Evolutionary conservation across 2,329 filamentous ascomycete species (phyloP), one percentile per base, ranked within the genome.

Genomic region (Nigrospora sphaerica): DNA sequence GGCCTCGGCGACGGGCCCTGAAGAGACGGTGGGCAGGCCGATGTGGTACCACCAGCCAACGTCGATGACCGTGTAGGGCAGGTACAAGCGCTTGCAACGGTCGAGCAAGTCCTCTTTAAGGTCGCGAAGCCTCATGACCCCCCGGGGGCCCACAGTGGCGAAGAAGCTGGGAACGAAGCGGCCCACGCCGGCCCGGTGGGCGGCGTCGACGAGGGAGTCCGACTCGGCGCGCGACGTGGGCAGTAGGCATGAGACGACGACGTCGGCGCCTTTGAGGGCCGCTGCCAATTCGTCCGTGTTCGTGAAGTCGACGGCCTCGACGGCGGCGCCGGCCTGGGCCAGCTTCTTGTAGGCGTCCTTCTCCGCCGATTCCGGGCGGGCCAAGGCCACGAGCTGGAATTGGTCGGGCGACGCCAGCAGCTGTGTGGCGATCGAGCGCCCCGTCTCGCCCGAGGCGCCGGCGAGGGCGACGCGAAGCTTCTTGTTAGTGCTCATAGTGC

Each of bases 151-250:
- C 14, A 73, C 59, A 0, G 72, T 70, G n/a, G 65, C 68, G 46
- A 73, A 78, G 46, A 65, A 68, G 52, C 70, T 73, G 2, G 75
- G 75, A 31, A 79, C 66, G 51, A 77, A 80, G 38, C 77, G 69
- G 49, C 69, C 65, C 11, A 78, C 69, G 0, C 74, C 72, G 3
- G 69, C 71, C 40, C 63, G 62, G 51, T 75, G 73, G 2, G 72
- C 68, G 3, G 75, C 76, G 32, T 66, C 67, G 32, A 68, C 66
- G 2, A 79, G 63, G 2, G 63, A 63, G 11, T 73, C 67, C 49
- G 80, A 71, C 12, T 67, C 64, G 28, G 63, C 55, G 32, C 67
- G 59, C 32, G 58, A 57, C 4, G 53, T 54, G 3, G 61, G 59
- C 18, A 58, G 53, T 18, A 77, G 65, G 45, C 62, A 62, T 32